Percentiles rank a stretch among this genome's conserved stretches.
Conservation (phyloP, 2,329 filamentous ascomycete species). For the Sarocladiaceae sp. region DNA sequence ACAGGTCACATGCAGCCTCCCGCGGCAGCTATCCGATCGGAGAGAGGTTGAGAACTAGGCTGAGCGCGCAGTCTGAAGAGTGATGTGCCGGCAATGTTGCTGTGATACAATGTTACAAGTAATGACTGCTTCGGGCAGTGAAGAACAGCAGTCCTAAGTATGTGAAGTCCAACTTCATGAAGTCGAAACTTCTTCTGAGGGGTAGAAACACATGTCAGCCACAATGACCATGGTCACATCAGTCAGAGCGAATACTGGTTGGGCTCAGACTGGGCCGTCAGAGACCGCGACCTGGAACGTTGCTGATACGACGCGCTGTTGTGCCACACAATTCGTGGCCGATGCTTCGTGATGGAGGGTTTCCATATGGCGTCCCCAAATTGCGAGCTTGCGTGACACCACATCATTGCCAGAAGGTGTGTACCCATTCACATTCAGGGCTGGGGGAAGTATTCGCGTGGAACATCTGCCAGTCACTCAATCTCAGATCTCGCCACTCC, state of each 20-base stretch:
- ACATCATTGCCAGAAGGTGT: background rate
- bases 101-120: too few relatives aligned
- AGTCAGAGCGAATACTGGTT: background rate
- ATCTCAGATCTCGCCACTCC: too few relatives aligned
- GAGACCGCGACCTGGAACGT: background rate
- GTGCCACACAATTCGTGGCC: background rate
- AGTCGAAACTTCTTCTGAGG: background rate
- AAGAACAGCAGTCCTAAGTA: background rate
- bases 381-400: too few relatives aligned
- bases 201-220: background rate
- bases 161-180: background rate
- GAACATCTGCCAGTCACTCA: too few relatives aligned
- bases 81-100: too few relatives aligned
- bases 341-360: background rate
- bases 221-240: background rate
- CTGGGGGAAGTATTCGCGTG: too few relatives aligned
- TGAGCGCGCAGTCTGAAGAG: background rate
- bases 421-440: too few relatives aligned
- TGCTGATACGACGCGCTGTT: background rate
- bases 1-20: constrained; percentile 6
- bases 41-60: background rate
- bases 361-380: too few relatives aligned
- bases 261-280: background rate
- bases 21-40: background rate
- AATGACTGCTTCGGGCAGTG: too few relatives aligned